These are phyloP conservation scores for Penicillium sp. DNA, from an alignment of 2,329 filamentous ascomycete genomes.

Conservation along the genomic window DNA sequence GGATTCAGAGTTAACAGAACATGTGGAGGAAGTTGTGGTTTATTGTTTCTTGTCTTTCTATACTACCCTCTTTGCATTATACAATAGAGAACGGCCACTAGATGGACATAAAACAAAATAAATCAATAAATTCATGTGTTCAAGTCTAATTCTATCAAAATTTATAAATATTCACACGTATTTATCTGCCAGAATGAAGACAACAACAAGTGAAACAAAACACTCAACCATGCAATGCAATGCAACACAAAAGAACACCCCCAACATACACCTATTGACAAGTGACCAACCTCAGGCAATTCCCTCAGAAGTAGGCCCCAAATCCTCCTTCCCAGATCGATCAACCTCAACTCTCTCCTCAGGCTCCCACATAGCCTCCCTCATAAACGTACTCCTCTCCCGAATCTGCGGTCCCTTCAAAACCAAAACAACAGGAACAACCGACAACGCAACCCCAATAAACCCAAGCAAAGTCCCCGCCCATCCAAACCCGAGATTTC, in stretches of 20 bases:
- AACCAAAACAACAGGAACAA: constrained; percentile 45
- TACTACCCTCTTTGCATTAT: constrained; percentile 6
- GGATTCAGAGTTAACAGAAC: background rate
- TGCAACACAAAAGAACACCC: background rate
- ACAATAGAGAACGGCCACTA: constrained; percentile 12
- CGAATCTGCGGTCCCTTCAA: constrained; percentile 44
- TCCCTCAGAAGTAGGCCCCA: constrained; percentile 2
- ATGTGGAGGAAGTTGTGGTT: constrained; percentile 7
- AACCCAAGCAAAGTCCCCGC: constrained; percentile 47
- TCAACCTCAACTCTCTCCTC: constrained; percentile 16
- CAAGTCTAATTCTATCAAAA: background rate
- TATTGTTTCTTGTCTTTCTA: constrained; percentile 10
- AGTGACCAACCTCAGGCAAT: background rate
- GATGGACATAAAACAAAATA: constrained; percentile 17
- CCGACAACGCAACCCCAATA: constrained; percentile 40
- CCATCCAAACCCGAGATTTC: constrained; percentile 46
- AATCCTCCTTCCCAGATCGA: constrained; percentile 4
- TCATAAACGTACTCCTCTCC: constrained; percentile 31
- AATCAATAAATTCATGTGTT: constrained; percentile 3
- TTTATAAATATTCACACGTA: background rate
- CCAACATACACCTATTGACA: background rate
- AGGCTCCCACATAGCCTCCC: constrained; percentile 25
- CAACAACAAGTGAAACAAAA: background rate
- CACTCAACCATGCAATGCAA: background rate
- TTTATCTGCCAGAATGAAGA: background rate